phyloP scores from a whole-genome alignment of 2,329 filamentous ascomycete species.

The Colletotrichum sp. region DNA sequence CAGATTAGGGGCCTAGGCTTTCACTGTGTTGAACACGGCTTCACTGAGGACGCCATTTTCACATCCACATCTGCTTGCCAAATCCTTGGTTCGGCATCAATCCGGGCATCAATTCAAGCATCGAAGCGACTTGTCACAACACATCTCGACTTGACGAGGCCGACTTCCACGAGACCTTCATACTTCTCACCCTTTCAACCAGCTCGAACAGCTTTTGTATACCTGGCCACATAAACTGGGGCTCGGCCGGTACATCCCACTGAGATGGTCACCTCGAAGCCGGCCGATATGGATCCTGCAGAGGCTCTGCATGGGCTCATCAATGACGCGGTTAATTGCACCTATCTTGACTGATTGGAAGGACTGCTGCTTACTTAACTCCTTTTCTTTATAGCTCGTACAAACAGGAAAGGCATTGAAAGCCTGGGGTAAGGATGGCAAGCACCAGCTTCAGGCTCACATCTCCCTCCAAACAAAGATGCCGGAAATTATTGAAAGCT shows the following conservation, averaged over 20 bases:
- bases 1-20: neutral
- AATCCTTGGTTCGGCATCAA: neutral
- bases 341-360: neutral
- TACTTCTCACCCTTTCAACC: neutral
- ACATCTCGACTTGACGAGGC: neutral
- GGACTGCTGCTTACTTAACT: neutral
- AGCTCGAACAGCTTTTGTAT: neutral
- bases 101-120: neutral
- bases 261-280: conserved; percentile 7
- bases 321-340: conserved; percentile 56
- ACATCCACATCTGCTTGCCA: neutral
- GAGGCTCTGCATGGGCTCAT: conserved; percentile 57
- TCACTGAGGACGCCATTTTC: neutral
- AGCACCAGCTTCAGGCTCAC: conserved; percentile 32
- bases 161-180: neutral
- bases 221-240: neutral
- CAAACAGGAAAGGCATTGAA: conserved; percentile 64
- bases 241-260: neutral
- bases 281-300: conserved; percentile 31
- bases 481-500: conserved; percentile 49
- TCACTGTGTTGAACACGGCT: neutral
- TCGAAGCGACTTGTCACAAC: neutral
- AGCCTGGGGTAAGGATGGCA: conserved; percentile 49
- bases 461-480: conserved; percentile 45
- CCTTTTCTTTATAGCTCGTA: conserved; percentile 49